Evolutionary conservation across 805 yeast genomes (phyloP).

Genomic region (Myxozyma melibiosi): DNA sequence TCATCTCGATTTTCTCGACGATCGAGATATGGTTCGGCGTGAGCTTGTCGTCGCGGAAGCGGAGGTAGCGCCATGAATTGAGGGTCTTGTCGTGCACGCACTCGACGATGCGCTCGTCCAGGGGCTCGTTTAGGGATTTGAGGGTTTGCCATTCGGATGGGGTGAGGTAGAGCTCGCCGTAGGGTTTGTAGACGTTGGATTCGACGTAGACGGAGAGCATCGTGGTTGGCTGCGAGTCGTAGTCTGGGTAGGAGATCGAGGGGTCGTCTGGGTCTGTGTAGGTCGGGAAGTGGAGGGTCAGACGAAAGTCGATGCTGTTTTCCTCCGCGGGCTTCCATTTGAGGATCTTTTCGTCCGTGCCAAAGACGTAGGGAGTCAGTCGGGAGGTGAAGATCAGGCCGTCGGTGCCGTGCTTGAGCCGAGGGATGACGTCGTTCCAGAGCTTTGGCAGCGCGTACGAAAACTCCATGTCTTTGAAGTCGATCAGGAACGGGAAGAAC

Average conservation of each 20-base stretch:
- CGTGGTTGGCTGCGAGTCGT: constrained; percentile 75
- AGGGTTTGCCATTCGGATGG: constrained; percentile 81
- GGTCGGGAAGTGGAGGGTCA: constrained; percentile 61
- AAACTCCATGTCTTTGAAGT: constrained; percentile 84
- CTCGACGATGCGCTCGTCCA: constrained; percentile 87
- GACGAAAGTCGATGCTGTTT: constrained; percentile 86
- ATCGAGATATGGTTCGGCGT: constrained; percentile 84
- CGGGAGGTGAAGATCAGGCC: constrained; percentile 94
- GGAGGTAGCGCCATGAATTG: constrained; percentile 76
- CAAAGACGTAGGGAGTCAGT: constrained; percentile 80
- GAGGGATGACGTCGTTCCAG: constrained; percentile 63
- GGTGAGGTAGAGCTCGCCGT: constrained; percentile 60
- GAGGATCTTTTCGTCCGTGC: constrained; percentile 81
- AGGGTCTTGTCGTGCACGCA: constrained; percentile 64
- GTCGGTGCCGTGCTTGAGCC: constrained; percentile 84
- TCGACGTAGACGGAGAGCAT: constrained; percentile 81
- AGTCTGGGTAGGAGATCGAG: constrained; percentile 63
- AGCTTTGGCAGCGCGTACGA: constrained; percentile 78
- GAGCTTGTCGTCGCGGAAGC: constrained; percentile 91
- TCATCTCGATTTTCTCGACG: constrained; percentile 77
- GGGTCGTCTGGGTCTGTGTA: constrained; percentile 48
- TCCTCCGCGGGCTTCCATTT: constrained; percentile 99
- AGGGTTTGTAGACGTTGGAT: constrained; percentile 60
- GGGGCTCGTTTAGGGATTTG: constrained; percentile 71
- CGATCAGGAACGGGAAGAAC: constrained; percentile 80